Conservation (phyloP, 2,329 filamentous ascomycete species). For the Myrmaecium sp. region DNA sequence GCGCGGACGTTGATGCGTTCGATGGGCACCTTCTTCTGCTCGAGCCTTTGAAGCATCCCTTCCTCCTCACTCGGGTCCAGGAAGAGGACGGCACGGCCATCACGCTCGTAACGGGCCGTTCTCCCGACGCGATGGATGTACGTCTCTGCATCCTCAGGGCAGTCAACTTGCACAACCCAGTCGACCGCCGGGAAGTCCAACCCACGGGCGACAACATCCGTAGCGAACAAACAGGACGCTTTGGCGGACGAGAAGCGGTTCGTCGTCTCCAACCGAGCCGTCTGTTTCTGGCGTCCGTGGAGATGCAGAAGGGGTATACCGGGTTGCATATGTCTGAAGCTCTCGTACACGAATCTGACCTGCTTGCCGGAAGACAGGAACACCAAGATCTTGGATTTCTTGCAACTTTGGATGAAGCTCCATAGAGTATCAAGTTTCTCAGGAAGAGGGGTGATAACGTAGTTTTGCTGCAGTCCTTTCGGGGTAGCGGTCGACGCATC, state of each 20-base stretch:
- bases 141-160: slow-evolving; percentile 88
- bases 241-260: slow-evolving; percentile 66
- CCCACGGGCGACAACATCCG: slow-evolving; percentile 84
- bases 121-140: slow-evolving; percentile 94
- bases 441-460: slow-evolving; percentile 66
- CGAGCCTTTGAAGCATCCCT: slow-evolving; percentile 73
- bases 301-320: slow-evolving; percentile 87
- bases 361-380: slow-evolving; percentile 94
- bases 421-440: slow-evolving; percentile 87
- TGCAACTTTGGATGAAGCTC: slow-evolving; percentile 78
- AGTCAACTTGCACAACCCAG: slow-evolving; percentile 98
- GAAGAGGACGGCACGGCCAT: slow-evolving; percentile 78
- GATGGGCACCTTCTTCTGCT: slow-evolving; percentile 80
- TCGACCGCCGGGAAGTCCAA: slow-evolving; percentile 94
- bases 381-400: slow-evolving; percentile 89
- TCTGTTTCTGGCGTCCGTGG: slow-evolving; percentile 85
- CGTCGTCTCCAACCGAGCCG: slow-evolving; percentile 74
- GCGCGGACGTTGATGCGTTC: slow-evolving; percentile 72
- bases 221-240: slow-evolving; percentile 79
- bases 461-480: slow-evolving; percentile 72
- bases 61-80: slow-evolving; percentile 81
- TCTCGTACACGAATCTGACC: slow-evolving; percentile 89
- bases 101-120: slow-evolving; percentile 81
- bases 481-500: slow-evolving; percentile 66
- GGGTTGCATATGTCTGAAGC: slow-evolving; percentile 81